Conservation (phyloP, 345 rosid species). For the Linum usitatissimum region DNA sequence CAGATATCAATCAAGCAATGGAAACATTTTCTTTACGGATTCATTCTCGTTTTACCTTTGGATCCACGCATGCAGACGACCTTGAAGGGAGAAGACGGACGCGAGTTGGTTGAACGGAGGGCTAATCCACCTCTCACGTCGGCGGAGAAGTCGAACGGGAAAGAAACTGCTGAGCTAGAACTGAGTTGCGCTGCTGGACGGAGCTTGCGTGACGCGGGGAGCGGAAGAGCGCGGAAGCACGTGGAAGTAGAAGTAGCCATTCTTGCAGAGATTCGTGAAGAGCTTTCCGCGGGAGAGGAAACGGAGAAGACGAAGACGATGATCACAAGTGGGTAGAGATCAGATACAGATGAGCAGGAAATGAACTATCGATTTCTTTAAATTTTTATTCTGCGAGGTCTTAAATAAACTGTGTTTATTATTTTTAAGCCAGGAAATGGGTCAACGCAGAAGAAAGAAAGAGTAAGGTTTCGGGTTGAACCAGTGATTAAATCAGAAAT, state of each 20-base stretch:
- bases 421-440: too few relatives aligned
- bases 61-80: constrained; percentile 24
- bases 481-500: too few relatives aligned
- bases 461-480: too few relatives aligned
- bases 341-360: not conserved
- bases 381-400: too few relatives aligned
- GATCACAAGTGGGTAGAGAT: not conserved
- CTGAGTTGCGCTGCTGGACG: constrained; percentile 8
- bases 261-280: not conserved
- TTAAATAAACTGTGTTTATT: too few relatives aligned
- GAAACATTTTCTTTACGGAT: not conserved
- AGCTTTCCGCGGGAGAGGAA: not conserved
- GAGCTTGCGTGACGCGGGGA: constrained; percentile 10
- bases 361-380: too few relatives aligned
- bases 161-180: constrained; percentile 20
- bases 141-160: constrained; percentile 16
- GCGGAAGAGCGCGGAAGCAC: not conserved
- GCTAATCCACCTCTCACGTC: not conserved
- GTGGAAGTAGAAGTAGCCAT: not conserved
- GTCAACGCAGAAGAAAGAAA: too few relatives aligned
- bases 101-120: not conserved
- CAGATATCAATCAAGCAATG: not conserved
- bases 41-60: constrained; percentile 21
- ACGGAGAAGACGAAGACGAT: not conserved
- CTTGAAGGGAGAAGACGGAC: constrained; percentile 19